A percentile compares a stretch with the other conserved stretches of the same genome.
phyloP scores from a whole-genome alignment of 2,329 filamentous ascomycete genomes.

The Stenocarpella maydis region DNA sequence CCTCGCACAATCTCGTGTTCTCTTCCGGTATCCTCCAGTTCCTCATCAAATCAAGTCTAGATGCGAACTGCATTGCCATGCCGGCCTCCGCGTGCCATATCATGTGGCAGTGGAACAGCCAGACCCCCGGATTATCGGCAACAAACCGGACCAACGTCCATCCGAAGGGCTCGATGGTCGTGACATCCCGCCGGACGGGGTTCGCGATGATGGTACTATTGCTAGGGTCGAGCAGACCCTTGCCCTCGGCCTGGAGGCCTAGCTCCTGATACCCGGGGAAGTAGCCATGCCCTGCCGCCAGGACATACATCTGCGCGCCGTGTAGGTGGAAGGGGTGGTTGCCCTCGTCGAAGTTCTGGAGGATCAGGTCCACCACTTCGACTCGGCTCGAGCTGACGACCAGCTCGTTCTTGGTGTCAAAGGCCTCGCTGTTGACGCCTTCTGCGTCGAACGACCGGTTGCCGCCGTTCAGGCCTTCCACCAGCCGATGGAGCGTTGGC shows the following conservation, averaged over 20 bases:
- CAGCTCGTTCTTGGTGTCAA: slow-evolving; percentile 54
- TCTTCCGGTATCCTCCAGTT: slow-evolving; percentile 53
- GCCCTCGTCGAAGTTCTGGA: slow-evolving; percentile 69
- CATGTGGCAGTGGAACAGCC: slow-evolving; percentile 52
- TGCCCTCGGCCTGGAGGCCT: slow-evolving; percentile 44
- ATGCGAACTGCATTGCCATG: slow-evolving; percentile 53
- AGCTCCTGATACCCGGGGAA: slow-evolving; percentile 54
- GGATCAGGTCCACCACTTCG: slow-evolving; percentile 64
- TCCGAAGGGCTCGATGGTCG: slow-evolving; percentile 55
- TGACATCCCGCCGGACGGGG: slow-evolving; percentile 57
- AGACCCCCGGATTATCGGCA: slow-evolving; percentile 58
- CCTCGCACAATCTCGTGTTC: slow-evolving; percentile 55
- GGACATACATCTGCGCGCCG: slow-evolving; percentile 66
- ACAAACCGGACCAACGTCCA: slow-evolving; percentile 58
- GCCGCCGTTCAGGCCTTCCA: slow-evolving; percentile 51
- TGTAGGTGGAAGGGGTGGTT: slow-evolving; percentile 75
- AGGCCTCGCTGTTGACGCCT: slow-evolving; percentile 60
- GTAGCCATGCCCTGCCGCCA: slow-evolving; percentile 69
- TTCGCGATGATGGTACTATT: slow-evolving; percentile 48
- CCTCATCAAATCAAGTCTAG: slow-evolving; percentile 54
- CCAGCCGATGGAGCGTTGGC: slow-evolving; percentile 59
- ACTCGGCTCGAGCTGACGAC: slow-evolving; percentile 61
- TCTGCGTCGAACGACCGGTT: slow-evolving; percentile 59
- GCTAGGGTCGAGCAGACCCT: slow-evolving; percentile 46
- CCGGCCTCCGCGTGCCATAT: slow-evolving; percentile 49